Evolutionary conservation across 768 basidiomycete genomes (phyloP), one percentile per base, ranked within the genome.

Genomic region (Pilatotrama ljubarskyi): DNA sequence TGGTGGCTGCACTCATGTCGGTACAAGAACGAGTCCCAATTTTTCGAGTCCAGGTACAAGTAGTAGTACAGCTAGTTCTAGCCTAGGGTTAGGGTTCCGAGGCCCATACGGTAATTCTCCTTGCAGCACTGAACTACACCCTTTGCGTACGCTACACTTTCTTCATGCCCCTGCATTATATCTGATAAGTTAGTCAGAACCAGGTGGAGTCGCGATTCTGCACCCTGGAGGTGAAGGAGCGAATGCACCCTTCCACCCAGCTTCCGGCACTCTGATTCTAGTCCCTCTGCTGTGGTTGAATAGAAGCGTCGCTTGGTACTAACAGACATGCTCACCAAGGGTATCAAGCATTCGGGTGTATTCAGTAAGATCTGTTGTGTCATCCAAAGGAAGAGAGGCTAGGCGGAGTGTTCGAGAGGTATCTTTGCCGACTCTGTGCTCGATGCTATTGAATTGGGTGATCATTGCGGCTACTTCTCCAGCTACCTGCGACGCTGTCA

Each of bases 1-100:
- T 70, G 61, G 78, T 69, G 55, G 69, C 66, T 49, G 70, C 59
- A 69, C 72, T 67, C 74, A 74, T 66, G 67, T 66, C 56, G 50
- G 53, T 55, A 15, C 22, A 52, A 29, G 53, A 58, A 62, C 18
- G 26, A 65, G 51, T 48, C 26, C 46, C 56, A 55, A 47, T 54
- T 61, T 58, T 61, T 55, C 37, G 17, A 55, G n/a, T n/a, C n/a
- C n/a, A n/a, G 49, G 42, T 46, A 10, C 32, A 32, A 11, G 40
- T 18, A 25, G 25, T 5, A 32, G 38, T 56, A 44, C 37, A 64
- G 17, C 42, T 42, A 38, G 37, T 22, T 20, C 44, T 62, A 64
- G 17, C 17, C 50, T 57, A 64, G 55, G 61, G 63, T 64, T 55
- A 58, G 61, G 49, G 63, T 51, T 11, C 32, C 36, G 15, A 67